These are phyloP conservation scores for Chondrostereum purpureum DNA, from an alignment of 1,284 basidiomycete species.

Conservation along the genomic window DNA sequence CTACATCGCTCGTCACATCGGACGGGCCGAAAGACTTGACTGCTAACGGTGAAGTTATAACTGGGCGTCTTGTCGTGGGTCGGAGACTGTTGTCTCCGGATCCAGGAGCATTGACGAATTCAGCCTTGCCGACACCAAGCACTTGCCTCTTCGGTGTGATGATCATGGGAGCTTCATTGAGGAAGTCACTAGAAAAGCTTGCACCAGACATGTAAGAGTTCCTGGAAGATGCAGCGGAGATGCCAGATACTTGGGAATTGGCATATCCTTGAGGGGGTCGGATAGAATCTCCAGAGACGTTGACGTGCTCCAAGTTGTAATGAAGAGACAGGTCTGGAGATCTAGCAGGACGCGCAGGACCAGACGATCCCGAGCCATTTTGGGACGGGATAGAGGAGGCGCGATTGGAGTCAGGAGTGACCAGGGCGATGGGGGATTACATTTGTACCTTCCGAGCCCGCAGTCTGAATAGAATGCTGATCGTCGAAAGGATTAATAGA, in stretches of 20 bases:
- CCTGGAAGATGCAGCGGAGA: slow-evolving; percentile 47
- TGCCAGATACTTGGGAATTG: slow-evolving; percentile 46
- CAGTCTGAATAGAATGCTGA: slow-evolving; percentile 69
- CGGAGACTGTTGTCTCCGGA: slow-evolving; percentile 33
- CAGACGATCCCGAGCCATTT: slow-evolving; percentile 26
- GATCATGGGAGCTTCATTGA: slow-evolving; percentile 76
- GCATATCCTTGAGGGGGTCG: slow-evolving; percentile 34
- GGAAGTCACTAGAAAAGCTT: slow-evolving; percentile 69
- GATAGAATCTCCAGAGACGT: slow-evolving; percentile 48
- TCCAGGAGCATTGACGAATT: slow-evolving; percentile 61
- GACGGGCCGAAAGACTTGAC: slow-evolving; percentile 65
- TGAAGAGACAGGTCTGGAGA: slow-evolving; percentile 49
- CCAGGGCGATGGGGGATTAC: slow-evolving; percentile 79
- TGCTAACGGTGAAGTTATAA: slow-evolving; percentile 60
- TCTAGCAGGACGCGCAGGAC: slow-evolving; percentile 55
- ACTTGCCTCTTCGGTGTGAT: slow-evolving; percentile 71
- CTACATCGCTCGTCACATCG: slow-evolving; percentile 50
- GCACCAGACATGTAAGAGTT: slow-evolving; percentile 68
- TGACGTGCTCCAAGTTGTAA: slow-evolving; percentile 52
- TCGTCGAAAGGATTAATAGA: slow-evolving; percentile 71
- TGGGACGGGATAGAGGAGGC: slow-evolving; percentile 24
- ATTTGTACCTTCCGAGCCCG: slow-evolving; percentile 68
- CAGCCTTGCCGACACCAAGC: slow-evolving; percentile 68
- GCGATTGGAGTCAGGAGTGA: slow-evolving; percentile 47
- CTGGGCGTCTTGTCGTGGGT: slow-evolving; percentile 32